phyloP scores from a whole-genome alignment of 805 yeast genomes.

The Spathaspora boniae region DNA sequence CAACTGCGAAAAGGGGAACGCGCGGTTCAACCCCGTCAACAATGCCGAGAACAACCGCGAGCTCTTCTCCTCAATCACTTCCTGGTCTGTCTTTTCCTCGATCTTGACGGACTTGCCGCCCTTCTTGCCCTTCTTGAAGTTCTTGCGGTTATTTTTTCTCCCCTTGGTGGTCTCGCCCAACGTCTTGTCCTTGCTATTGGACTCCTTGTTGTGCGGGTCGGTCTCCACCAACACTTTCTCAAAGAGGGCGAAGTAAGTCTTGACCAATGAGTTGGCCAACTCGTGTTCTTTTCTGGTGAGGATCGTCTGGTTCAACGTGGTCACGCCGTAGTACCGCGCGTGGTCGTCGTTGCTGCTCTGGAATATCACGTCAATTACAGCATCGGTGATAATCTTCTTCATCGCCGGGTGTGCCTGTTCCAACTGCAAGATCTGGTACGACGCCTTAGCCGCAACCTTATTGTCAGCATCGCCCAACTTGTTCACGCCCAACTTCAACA shows the following conservation, averaged over 20 bases:
- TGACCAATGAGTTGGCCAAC: slow-evolving; percentile 80
- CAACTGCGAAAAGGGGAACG: slow-evolving; percentile 85
- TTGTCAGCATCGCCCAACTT: slow-evolving; percentile 92
- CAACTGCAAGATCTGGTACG: slow-evolving; percentile 71
- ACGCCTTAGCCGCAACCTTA: slow-evolving; percentile 85
- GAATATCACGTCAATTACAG: slow-evolving; percentile 77
- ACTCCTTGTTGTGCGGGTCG: slow-evolving; percentile 43
- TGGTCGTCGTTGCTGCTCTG: slow-evolving; percentile 79
- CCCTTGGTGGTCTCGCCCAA: slow-evolving; percentile 56
- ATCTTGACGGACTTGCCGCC: slow-evolving; percentile 79
- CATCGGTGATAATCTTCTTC: slow-evolving; percentile 76
- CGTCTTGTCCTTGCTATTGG: slow-evolving; percentile 31
- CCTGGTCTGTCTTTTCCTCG: slow-evolving; percentile 58
- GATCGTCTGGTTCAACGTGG: slow-evolving; percentile 91
- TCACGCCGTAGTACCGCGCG: slow-evolving; percentile 80
- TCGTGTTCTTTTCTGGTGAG: slow-evolving; percentile 71
- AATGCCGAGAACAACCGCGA: slow-evolving; percentile 85
- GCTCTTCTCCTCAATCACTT: slow-evolving; percentile 71
- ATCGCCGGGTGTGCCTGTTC: slow-evolving; percentile 95
- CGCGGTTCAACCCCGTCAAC: slow-evolving; percentile 91
- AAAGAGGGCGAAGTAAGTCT: slow-evolving; percentile 81
- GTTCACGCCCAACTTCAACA: slow-evolving; percentile 84
- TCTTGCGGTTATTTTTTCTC: slow-evolving; percentile 57
- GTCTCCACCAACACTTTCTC: slow-evolving; percentile 76
- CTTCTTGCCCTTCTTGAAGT: slow-evolving; percentile 76